phyloP scores from a whole-genome alignment of 331 rosid genomes.

The Cydonia oblonga region DNA sequence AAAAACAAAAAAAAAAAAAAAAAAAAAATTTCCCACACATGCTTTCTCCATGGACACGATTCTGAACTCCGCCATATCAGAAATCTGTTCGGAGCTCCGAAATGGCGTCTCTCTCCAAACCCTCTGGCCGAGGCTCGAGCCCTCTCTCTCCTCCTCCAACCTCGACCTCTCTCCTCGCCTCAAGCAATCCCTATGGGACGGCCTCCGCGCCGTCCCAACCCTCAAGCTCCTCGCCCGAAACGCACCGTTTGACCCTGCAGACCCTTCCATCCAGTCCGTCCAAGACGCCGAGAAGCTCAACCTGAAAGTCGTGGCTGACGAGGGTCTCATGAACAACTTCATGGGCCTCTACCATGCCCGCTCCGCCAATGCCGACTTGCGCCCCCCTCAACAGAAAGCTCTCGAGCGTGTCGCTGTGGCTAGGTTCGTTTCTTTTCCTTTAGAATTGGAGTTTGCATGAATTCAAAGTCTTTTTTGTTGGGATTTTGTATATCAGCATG shows the following conservation, averaged over 20 bases:
- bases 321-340: conserved; percentile 45
- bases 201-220: conserved; percentile 55
- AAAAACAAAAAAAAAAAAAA: too few relatives aligned
- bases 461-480: background rate
- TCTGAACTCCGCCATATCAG: conserved; percentile 53
- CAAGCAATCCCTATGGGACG: conserved; percentile 48
- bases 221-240: conserved; percentile 36
- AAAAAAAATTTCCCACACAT: background rate
- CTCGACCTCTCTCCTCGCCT: conserved; percentile 39
- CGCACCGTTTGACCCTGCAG: conserved; percentile 4
- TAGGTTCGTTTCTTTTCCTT: conserved; percentile 16
- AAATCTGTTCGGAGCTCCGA: conserved; percentile 42
- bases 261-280: conserved; percentile 34
- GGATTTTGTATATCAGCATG: background rate
- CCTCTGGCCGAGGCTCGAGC: conserved; percentile 47
- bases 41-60: conserved; percentile 36
- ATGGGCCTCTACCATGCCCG: conserved; percentile 61
- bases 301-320: conserved; percentile 41
- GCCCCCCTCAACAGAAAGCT: conserved; percentile 34
- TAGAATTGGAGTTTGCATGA: background rate
- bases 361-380: conserved; percentile 33
- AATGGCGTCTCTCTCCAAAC: conserved; percentile 36
- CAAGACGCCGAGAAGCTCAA: conserved; percentile 40
- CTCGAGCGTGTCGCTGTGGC: conserved; percentile 64
- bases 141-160: conserved; percentile 25